Percentiles rank a stretch among this genome's conserved stretches.
These are phyloP conservation scores for Zygoascus flipseniorum DNA, from an alignment of 805 yeast species.

Conservation along the genomic window DNA sequence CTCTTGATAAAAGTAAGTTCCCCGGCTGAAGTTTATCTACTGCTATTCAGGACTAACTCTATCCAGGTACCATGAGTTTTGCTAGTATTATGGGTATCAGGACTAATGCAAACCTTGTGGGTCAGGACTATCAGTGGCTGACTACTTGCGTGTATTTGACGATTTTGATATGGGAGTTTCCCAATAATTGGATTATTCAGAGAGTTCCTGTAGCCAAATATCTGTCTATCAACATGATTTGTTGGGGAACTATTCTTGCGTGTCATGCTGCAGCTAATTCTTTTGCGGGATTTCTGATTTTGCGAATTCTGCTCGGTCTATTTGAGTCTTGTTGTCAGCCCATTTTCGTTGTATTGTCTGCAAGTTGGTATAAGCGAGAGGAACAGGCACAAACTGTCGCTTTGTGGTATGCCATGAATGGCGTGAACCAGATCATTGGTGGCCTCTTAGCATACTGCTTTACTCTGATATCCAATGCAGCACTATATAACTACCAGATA, in stretches of 20 bases:
- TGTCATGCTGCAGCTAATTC: constrained; percentile 27
- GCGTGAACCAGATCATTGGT: constrained; percentile 38
- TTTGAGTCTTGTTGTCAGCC: constrained; percentile 43
- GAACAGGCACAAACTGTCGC: constrained; percentile 38
- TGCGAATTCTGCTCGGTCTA: constrained; percentile 44
- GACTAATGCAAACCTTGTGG: constrained; percentile 32
- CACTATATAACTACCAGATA: constrained; percentile 40
- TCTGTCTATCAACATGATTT: constrained; percentile 6
- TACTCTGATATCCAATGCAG: constrained; percentile 26
- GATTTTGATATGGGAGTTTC: constrained; percentile 38
- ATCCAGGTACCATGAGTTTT: constrained; percentile 32
- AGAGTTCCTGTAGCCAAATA: constrained; percentile 11
- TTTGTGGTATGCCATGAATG: constrained; percentile 36
- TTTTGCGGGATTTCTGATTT: constrained; percentile 38
- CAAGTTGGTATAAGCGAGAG: constrained; percentile 44
- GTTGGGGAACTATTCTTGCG: constrained; percentile 9
- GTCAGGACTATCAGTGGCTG: constrained; percentile 35
- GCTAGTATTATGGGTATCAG: constrained; percentile 43
- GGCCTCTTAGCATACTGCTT: constrained; percentile 42
- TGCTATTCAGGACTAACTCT: too few relatives aligned
- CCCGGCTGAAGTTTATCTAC: too few relatives aligned
- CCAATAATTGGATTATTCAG: constrained; percentile 33
- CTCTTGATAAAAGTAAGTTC: neutral
- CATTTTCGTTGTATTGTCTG: constrained; percentile 44
- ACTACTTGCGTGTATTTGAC: constrained; percentile 26